Evolutionary conservation across 805 yeast species (phyloP), one percentile per base, ranked within the genome.

Genomic region (Saccharomycopsis capsularis): DNA sequence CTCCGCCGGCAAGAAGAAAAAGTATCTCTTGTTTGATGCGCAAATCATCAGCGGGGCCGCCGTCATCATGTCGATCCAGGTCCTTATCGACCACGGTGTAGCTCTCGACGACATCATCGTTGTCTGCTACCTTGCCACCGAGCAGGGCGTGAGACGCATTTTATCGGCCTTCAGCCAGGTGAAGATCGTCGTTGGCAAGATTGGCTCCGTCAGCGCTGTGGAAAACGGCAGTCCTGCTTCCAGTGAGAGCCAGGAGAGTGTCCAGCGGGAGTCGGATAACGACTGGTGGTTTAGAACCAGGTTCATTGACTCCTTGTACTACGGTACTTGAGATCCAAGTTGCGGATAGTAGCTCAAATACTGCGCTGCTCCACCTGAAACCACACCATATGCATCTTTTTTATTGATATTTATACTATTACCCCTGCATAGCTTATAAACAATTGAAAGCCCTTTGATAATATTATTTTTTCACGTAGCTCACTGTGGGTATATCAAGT

Each of bases 21-120:
- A 75, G 52, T 78, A 87, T 1, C 65, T 91, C 6, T 65, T 91
- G 43, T 77, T 87, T 59, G 97, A 91, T 60, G 87, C 95, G 0
- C 96, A 91, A 62, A 72, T 88, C 43, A 82, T 87, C 29, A 81
- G 95, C 27, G 99, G 98, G 2, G 95, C 96, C 0, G 95, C 95
- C 0, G 82, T 90, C 1, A 84, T 88, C 39, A 93, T 91, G 98
- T 95, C 97, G 0, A 78, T 87, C 40, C 93, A 88, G 58, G 89
- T 91, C 3, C 67, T 91, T 43, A 57, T 85, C 15, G 98, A 91
- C 60, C 95, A 91, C 61, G 84, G 82, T 4, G 82, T 87, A 21
- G 57, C 63, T 6, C 74, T 76, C 43, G 67, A 71, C 27, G 75
- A 84, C 55, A 83, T 93, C 21, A 74, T 81, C 2, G 70, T 89